Conservation (phyloP, 2,329 filamentous ascomycete species). For the Madurella fahalii region DNA sequence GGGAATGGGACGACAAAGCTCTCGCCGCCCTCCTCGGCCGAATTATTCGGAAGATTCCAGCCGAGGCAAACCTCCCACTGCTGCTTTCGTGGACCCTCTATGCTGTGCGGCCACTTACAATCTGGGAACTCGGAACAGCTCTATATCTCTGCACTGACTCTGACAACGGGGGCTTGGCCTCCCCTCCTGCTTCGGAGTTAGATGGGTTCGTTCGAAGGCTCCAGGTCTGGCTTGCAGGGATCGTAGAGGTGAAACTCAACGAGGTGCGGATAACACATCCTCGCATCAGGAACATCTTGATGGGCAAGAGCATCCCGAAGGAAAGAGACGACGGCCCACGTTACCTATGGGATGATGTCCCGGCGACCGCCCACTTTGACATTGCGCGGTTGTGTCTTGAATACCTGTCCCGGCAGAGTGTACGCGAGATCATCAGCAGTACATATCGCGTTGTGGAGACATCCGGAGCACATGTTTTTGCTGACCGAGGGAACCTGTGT, state of each 20-base stretch:
- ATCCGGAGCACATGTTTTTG: not conserved
- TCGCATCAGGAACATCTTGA: slow-evolving; percentile 1
- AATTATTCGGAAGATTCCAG: not conserved
- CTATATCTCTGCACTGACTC: not conserved
- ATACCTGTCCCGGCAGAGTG: not conserved
- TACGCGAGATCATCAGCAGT: not conserved
- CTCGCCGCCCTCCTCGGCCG: slow-evolving; percentile 2
- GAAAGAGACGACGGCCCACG: too few relatives aligned
- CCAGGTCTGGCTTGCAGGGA: slow-evolving; percentile 5
- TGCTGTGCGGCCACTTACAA: slow-evolving; percentile 3
- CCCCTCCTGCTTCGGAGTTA: not conserved
- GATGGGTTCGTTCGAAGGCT: not conserved
- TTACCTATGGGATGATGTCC: not conserved
- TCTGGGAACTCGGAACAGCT: slow-evolving; percentile 9
- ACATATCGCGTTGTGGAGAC: not conserved
- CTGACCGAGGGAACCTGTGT: slow-evolving; percentile 3
- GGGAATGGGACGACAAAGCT: slow-evolving; percentile 1
- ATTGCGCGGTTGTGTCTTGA: slow-evolving; percentile 2
- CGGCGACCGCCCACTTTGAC: slow-evolving; percentile 2
- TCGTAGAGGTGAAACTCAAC: slow-evolving; percentile 10
- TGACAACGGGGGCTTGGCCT: not conserved
- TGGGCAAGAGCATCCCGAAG: not conserved
- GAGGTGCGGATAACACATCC: slow-evolving; percentile 5
- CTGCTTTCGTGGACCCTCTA: slow-evolving; percentile 10
- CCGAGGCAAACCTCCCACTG: not conserved